These are phyloP conservation scores for Canavalia ensiformis DNA, from an alignment of 306 rosid species.

Conservation along the genomic window DNA sequence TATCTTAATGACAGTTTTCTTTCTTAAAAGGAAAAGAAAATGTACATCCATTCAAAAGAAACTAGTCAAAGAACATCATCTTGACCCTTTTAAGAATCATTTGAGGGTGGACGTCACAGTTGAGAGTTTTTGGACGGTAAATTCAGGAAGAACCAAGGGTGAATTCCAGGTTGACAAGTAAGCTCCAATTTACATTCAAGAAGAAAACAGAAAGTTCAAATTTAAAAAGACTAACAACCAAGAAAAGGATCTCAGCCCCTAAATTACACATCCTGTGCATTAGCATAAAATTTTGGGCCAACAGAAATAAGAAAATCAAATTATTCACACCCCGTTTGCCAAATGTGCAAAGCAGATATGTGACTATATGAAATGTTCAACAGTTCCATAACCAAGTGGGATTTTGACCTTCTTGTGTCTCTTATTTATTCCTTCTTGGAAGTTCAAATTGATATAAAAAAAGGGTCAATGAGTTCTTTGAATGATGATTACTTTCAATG, in stretches of 20 bases:
- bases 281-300: slow-evolving; percentile 3
- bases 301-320: not conserved
- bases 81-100: slow-evolving; percentile 63
- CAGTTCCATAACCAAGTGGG: slow-evolving; percentile 4
- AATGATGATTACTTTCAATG: slow-evolving; percentile 52
- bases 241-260: slow-evolving; percentile 5
- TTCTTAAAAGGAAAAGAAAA: slow-evolving; percentile 62
- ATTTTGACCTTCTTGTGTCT: not conserved
- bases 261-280: slow-evolving; percentile 3
- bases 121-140: slow-evolving; percentile 27
- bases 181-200: slow-evolving; percentile 30
- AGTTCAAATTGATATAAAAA: slow-evolving; percentile 39
- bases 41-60: slow-evolving; percentile 66
- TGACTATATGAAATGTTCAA: slow-evolving; percentile 3
- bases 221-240: slow-evolving; percentile 29
- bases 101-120: slow-evolving; percentile 34
- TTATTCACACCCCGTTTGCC: slow-evolving; percentile 1
- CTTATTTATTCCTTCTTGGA: not conserved
- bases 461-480: slow-evolving; percentile 61
- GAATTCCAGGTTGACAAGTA: slow-evolving; percentile 11
- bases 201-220: not conserved
- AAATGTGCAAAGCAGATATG: not conserved
- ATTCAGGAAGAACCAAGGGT: not conserved
- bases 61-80: slow-evolving; percentile 55
- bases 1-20: slow-evolving; percentile 58